Evolutionary conservation across 805 yeast genomes (phyloP), one percentile per base, ranked within the genome.

Genomic region (Metschnikowia reukaufii): DNA sequence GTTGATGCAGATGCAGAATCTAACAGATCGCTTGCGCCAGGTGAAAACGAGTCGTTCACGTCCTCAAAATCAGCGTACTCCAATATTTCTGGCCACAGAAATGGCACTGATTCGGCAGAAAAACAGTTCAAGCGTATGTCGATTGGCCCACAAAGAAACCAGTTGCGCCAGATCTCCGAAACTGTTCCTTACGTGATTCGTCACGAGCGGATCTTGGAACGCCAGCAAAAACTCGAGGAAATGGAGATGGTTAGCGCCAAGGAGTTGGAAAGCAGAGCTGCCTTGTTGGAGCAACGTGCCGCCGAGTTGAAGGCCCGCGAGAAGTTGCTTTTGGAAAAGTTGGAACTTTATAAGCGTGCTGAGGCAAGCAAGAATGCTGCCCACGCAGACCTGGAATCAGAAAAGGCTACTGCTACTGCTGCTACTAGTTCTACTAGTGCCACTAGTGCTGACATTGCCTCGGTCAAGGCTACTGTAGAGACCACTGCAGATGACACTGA

Each of bases 161-260:
- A 85, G 65, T 69, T 87, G 54, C 75, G 95, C 61, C 86, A 83
- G 60, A 82, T 87, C 46, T 83, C 90, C 36, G 92, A 86, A 60
- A 87, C 94, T 1, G 88, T 87, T 19, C 95, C 95, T n/a, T 87
- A 87, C 56, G 84, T 86, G 29, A 69, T 87, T 51, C 78, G 88
- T 61, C 92, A 86, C 63, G 92, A 87, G 64, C 77, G 85, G 47
- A 77, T 86, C 47, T 67, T 82, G 54, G 84, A 85, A 43, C 83
- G 87, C 64, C 91, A 87, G 60, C 88, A 83, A 48, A 86, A 84
- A 66, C 68, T 87, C 42, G 91, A 86, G 62, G 89, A 86, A 56
- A 67, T 87, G 67, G 95, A 87, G 63, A 83, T 84, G 59, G 84
- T 83, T 52, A 80, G 87, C 44, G 94, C 92, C 0, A 77, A 76